Percentiles rank a stretch among this genome's conserved stretches.
Conservation (phyloP, 1,284 basidiomycete genomes). For the Malassezia japonica region DNA sequence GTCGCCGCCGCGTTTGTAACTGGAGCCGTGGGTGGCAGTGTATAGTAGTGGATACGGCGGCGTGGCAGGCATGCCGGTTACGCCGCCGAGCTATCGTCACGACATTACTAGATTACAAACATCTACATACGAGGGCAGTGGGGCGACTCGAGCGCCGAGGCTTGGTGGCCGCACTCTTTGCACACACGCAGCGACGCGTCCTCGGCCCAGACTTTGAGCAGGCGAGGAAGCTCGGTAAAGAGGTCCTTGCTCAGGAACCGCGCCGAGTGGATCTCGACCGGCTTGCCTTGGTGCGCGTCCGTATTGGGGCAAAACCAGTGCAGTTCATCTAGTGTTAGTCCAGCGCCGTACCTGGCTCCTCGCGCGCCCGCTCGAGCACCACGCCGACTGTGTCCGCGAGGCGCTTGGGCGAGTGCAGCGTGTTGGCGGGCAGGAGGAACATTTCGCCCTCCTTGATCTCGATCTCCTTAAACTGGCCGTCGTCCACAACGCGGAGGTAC, state of each 20-base stretch:
- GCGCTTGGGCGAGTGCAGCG: conserved; percentile 86
- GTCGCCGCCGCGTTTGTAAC: conserved; percentile 9
- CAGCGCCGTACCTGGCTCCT: conserved; percentile 5
- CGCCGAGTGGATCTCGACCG: conserved; percentile 76
- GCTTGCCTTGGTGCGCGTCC: conserved; percentile 55
- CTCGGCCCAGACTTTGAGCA: conserved; percentile 55
- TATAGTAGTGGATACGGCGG: too few species aligned
- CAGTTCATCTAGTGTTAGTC: conserved; percentile 59
- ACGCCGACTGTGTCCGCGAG: conserved; percentile 83
- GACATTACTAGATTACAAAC: too few species aligned
- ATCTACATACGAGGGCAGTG: neutral
- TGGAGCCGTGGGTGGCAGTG: neutral
- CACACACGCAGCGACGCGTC: conserved; percentile 31
- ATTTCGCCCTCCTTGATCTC: conserved; percentile 86
- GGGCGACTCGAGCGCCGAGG: conserved; percentile 1
- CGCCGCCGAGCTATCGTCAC: too few species aligned
- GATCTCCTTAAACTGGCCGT: conserved; percentile 75
- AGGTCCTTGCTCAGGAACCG: conserved; percentile 81
- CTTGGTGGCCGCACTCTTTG: conserved; percentile 10
- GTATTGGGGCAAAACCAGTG: conserved; percentile 82
- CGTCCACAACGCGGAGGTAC: conserved; percentile 68
- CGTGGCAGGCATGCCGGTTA: too few species aligned
- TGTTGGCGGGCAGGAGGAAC: conserved; percentile 78
- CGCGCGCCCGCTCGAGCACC: conserved; percentile 79
- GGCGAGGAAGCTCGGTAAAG: conserved; percentile 82